phyloP scores from a whole-genome alignment of 345 rosid species.

The Rhizophora apiculata region DNA sequence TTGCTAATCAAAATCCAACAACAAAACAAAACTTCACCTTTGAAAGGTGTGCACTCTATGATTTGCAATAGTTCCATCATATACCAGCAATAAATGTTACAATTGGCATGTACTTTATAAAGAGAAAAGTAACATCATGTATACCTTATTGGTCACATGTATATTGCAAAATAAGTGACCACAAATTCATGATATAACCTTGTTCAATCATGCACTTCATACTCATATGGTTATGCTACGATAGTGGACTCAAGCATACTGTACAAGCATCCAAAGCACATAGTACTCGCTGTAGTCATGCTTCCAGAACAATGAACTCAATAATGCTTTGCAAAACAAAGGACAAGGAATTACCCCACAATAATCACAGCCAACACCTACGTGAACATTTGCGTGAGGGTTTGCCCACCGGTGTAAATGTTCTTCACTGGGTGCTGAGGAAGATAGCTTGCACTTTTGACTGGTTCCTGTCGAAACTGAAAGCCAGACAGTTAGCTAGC shows the following conservation, averaged over 20 bases:
- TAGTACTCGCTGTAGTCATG: not conserved
- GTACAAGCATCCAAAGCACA: no score
- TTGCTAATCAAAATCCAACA: no score
- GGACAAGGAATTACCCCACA: slow-evolving; percentile 52
- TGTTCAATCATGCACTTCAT: not conserved
- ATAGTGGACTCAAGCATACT: no score
- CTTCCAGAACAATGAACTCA: not conserved
- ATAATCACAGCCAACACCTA: slow-evolving; percentile 61
- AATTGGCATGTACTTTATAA: no score
- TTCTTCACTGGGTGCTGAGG: slow-evolving; percentile 4
- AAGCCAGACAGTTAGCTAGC: slow-evolving; percentile 8
- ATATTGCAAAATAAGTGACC: not conserved
- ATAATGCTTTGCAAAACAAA: not conserved
- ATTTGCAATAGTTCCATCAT: no score
- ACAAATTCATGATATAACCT: not conserved
- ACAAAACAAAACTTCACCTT: no score
- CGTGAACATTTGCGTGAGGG: slow-evolving; percentile 33
- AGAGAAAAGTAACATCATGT: no score
- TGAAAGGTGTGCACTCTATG: no score
- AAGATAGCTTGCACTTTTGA: slow-evolving; percentile 14
- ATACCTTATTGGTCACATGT: not conserved
- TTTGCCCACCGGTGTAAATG: slow-evolving; percentile 23
- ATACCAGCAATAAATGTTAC: no score
- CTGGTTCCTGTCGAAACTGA: slow-evolving; percentile 38
- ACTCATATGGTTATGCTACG: not conserved